Conservation (phyloP, 139 green algal species). For the Chlamydomonas eustigma region DNA sequence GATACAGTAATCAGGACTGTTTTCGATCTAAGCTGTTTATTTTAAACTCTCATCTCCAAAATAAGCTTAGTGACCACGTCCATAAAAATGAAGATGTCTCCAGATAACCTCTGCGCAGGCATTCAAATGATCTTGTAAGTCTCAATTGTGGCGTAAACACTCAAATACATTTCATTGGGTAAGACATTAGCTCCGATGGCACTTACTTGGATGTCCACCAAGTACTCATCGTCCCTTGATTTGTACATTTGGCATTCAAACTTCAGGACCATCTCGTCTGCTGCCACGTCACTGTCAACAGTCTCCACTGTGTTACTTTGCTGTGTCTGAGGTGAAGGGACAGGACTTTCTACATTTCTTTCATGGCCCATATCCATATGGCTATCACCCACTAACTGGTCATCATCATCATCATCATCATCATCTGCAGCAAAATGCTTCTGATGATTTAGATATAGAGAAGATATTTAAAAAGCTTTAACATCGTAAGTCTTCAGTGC, state of each 20-base stretch:
- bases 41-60: constrained; percentile 45
- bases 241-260: constrained; percentile 97
- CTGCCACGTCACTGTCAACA: background rate
- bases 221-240: constrained; percentile 88
- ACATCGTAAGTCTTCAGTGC: too few relatives aligned
- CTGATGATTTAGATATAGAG: too few relatives aligned
- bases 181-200: background rate
- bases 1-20: too few relatives aligned
- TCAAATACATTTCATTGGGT: background rate
- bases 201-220: constrained; percentile 86
- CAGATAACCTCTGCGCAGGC: constrained; percentile 58
- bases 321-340: background rate
- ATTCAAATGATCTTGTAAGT: too few relatives aligned
- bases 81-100: constrained; percentile 82
- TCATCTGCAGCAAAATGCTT: too few relatives aligned
- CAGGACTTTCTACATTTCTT: constrained; percentile 4
- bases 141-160: background rate
- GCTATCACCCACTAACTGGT: background rate
- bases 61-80: constrained; percentile 73
- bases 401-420: constrained; percentile 1
- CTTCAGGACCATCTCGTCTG: constrained; percentile 48
- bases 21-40: background rate
- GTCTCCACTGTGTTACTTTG: background rate
- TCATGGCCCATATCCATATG: background rate
- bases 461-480: too few relatives aligned